Conservation (phyloP, 352 stramenopile genomes). For the Poterioochromonas sp. region DNA sequence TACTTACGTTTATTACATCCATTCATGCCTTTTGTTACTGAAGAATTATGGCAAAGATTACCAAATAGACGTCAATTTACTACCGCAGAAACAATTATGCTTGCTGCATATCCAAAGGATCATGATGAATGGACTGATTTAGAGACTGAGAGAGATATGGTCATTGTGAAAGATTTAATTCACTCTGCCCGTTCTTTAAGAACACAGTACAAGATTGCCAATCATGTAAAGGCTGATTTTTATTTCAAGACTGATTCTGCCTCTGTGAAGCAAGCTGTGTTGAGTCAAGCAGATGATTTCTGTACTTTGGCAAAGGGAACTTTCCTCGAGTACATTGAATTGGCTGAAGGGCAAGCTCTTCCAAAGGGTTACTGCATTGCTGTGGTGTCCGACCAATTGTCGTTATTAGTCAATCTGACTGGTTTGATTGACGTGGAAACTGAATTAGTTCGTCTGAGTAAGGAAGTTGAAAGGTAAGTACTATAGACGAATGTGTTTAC, state of each 20-base stretch:
- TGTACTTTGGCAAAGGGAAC: background rate
- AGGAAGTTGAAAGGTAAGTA: background rate
- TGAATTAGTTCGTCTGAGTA: background rate
- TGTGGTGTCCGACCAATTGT: background rate
- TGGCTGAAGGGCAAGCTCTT: background rate
- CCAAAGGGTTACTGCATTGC: background rate
- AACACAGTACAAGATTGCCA: slow-evolving; percentile 53
- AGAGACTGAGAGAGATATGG: slow-evolving; percentile 79
- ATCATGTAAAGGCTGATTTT: slow-evolving; percentile 20
- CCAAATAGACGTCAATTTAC: slow-evolving; percentile 51
- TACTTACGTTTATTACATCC: slow-evolving; percentile 92
- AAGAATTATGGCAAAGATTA: slow-evolving; percentile 93
- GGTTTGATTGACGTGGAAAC: slow-evolving; percentile 12
- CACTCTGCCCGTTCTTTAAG: slow-evolving; percentile 82
- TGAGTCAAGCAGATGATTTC: slow-evolving; percentile 13
- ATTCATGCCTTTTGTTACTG: slow-evolving; percentile 99
- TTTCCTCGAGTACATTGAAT: background rate
- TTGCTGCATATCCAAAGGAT: slow-evolving; percentile 71
- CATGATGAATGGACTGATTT: slow-evolving; percentile 71
- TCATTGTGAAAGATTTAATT: slow-evolving; percentile 77
- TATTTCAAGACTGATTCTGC: background rate
- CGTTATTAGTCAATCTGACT: background rate
- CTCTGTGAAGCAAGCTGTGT: background rate
- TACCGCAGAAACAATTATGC: slow-evolving; percentile 67
- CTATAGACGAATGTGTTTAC: background rate